Conservation (phyloP, 2,329 filamentous ascomycete species). For the Neonectria sp. region DNA sequence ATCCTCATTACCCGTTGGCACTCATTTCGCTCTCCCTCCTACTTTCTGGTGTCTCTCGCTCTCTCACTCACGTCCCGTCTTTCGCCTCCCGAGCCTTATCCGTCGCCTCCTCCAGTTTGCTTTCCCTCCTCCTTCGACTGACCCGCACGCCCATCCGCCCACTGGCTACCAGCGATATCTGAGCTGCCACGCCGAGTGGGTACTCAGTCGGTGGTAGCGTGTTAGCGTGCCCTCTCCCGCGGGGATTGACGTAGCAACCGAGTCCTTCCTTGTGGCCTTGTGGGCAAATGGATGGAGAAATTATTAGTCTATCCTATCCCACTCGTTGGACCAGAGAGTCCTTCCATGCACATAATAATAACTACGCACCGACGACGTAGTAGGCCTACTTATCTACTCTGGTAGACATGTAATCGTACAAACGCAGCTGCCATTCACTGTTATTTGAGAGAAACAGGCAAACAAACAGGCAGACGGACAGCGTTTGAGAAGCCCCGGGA, state of each 20-base stretch:
- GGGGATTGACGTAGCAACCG: slow-evolving; percentile 40
- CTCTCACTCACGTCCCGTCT: not conserved
- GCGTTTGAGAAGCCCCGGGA: no score
- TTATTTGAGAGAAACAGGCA: not conserved
- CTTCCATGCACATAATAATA: not conserved
- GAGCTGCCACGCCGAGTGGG: slow-evolving; percentile 28
- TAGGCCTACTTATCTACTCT: not conserved
- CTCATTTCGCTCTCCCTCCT: not conserved
- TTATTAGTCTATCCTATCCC: slow-evolving; percentile 19
- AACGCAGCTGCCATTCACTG: not conserved
- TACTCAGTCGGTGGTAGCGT: slow-evolving; percentile 26
- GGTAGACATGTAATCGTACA: not conserved
- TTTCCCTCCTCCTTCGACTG: not conserved
- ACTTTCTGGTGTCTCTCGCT: no score
- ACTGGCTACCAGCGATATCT: slow-evolving; percentile 26
- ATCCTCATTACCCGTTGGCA: not conserved
- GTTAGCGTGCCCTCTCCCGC: slow-evolving; percentile 43
- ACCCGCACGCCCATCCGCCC: not conserved
- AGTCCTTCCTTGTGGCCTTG: slow-evolving; percentile 24
- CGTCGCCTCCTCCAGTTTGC: not conserved
- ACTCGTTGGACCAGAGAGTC: slow-evolving; percentile 1
- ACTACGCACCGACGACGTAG: not conserved
- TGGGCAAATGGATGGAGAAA: slow-evolving; percentile 30
- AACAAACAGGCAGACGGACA: not conserved
- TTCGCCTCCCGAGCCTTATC: not conserved